Evolutionary conservation across 352 stramenopile genomes (phyloP), one percentile per base, ranked within the genome.

Genomic region (Peronospora destructor): DNA sequence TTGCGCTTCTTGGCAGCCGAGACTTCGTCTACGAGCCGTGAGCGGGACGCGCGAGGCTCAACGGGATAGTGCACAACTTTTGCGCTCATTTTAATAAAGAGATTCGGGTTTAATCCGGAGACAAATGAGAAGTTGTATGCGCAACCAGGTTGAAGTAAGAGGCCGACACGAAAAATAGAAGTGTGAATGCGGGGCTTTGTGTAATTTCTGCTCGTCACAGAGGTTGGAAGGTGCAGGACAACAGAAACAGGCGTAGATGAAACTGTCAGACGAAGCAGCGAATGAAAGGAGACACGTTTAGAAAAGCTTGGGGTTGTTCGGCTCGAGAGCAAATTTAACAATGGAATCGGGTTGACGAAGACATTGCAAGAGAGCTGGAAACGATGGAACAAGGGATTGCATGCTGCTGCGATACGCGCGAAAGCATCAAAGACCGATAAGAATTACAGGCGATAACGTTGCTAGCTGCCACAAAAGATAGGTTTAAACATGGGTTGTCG

Each of bases 51-150:
- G 28, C 63, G 69, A 11, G 75, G 66, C 52, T 79, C 71, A 2
- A 91, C 55, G 8, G 78, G 81, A 62, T 89, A 89, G 56, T 89
- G 78, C 13, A 80, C 81, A 40, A 91, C 77, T 28, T 78, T 90
- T 11, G 81, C 81, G 55, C 78, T 91, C 81, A 91, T 91, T 25
- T 23, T 45, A 14, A 16, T 28, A 7, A 19, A 44, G 6, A 21
- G 11, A 23, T 30, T 17, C 1, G 39, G 4, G 11, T 12, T 17
- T 10, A 8, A 44, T 30, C 8, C 21, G 38, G 10, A 19, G 19
- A 32, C 7, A 4, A 42, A 21, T 21, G 19, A n/a, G 23, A 34
- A 28, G 14, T 42, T 48, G 26, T 51, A 37, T 12, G 12, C 34
- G 17, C 34, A n/a, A 29, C 25, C 41, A 38, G 40, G 25, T 56